These are phyloP conservation scores for Tylopilus sp. DNA, from an alignment of 1,284 basidiomycete species.

Conservation along the genomic window DNA sequence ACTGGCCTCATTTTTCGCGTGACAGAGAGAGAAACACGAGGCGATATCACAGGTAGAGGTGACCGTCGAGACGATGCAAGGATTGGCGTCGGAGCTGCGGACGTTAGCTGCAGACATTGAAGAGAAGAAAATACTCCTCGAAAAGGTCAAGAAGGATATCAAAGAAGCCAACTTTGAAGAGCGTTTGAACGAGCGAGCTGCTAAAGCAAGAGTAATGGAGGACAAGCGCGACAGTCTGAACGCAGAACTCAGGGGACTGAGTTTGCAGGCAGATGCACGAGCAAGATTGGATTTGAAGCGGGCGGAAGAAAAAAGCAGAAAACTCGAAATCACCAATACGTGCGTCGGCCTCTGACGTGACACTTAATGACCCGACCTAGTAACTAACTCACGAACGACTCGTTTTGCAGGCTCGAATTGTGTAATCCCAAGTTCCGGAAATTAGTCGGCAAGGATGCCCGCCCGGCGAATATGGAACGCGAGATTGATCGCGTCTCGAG, in stretches of 20 bases:
- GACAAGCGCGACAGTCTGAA: constrained; percentile 79
- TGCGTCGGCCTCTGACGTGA: too few species aligned
- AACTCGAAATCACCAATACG: constrained; percentile 74
- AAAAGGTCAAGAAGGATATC: constrained; percentile 70
- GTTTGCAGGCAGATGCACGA: constrained; percentile 84
- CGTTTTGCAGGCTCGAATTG: constrained; percentile 64
- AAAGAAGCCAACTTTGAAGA: constrained; percentile 75
- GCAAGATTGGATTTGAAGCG: constrained; percentile 87
- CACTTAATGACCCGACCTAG: too few species aligned
- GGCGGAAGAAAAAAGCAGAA: constrained; percentile 74
- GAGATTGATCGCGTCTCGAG: constrained; percentile 69
- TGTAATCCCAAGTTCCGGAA: constrained; percentile 73
- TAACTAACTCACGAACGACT: constrained; percentile 5
- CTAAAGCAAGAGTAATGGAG: constrained; percentile 72
- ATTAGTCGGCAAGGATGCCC: constrained; percentile 68
- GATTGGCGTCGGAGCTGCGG: constrained; percentile 67
- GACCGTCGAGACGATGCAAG: constrained; percentile 66
- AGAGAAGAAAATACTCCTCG: constrained; percentile 70
- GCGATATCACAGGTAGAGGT: constrained; percentile 65
- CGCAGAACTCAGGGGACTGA: constrained; percentile 79
- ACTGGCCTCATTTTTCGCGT: constrained; percentile 13
- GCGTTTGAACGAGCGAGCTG: constrained; percentile 69
- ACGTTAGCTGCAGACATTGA: constrained; percentile 73
- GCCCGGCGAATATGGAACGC: constrained; percentile 75
- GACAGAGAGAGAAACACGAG: constrained; percentile 61